Percentiles rank a stretch among this genome's conserved stretches.
phyloP scores from a whole-genome alignment of 179 eudicot species.

The Vitellaria paradoxa region DNA sequence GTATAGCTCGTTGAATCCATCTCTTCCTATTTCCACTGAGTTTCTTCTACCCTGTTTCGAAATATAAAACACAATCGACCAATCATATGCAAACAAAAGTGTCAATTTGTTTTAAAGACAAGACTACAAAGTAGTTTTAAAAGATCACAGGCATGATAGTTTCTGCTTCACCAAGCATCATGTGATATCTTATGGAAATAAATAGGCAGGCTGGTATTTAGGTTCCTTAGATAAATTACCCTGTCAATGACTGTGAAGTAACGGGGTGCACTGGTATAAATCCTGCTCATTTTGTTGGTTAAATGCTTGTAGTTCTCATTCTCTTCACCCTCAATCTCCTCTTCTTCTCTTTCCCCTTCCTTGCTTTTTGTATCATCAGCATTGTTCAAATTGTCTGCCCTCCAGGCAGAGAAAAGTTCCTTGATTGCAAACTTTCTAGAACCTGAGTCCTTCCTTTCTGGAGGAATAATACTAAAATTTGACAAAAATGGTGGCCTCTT shows the following conservation, averaged over 20 bases:
- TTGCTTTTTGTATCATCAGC: background rate
- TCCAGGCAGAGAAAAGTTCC: constrained; percentile 32
- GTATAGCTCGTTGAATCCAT: constrained; percentile 70
- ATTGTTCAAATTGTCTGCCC: constrained; percentile 15
- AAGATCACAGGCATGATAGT: background rate
- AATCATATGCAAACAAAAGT: background rate
- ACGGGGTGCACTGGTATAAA: constrained; percentile 72
- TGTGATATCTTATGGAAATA: background rate
- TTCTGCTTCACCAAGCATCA: background rate
- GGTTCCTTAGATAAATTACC: constrained; percentile 32
- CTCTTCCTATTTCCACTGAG: constrained; percentile 59
- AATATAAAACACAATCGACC: background rate
- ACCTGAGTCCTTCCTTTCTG: constrained; percentile 23
- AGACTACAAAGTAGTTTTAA: background rate
- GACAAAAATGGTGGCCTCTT: constrained; percentile 50
- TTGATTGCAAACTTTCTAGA: constrained; percentile 25
- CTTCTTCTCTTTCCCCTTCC: background rate
- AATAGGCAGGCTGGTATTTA: background rate
- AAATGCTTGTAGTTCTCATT: constrained; percentile 65
- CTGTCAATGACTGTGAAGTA: constrained; percentile 70
- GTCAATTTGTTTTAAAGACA: background rate
- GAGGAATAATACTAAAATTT: constrained; percentile 55
- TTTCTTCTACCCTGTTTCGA: constrained; percentile 70
- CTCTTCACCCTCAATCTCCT: constrained; percentile 61
- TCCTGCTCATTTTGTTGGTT: constrained; percentile 58